Conservation (phyloP, 2,329 filamentous ascomycete genomes). For the Neonectria neomacrospora region DNA sequence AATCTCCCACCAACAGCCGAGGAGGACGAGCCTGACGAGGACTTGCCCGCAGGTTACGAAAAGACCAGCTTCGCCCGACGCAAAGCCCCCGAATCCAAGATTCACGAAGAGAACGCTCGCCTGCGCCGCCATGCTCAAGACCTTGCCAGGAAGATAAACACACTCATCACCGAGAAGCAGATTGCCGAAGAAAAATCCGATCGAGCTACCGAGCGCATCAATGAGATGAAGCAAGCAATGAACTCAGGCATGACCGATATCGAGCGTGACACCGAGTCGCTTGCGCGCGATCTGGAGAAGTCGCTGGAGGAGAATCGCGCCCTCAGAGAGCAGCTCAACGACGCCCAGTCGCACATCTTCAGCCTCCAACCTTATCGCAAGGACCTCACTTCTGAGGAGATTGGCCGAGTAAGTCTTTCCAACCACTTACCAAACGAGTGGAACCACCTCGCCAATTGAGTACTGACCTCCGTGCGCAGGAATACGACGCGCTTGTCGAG, state of each 20-base stretch:
- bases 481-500: slow-evolving; percentile 51
- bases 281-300: slow-evolving; percentile 35
- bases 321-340: slow-evolving; percentile 47
- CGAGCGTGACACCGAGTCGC: slow-evolving; percentile 38
- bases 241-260: slow-evolving; percentile 38
- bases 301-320: slow-evolving; percentile 44
- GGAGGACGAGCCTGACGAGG: slow-evolving; percentile 36
- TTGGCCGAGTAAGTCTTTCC: slow-evolving; percentile 47
- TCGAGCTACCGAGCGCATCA: slow-evolving; percentile 39
- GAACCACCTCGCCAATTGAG: background rate
- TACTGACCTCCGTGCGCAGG: slow-evolving; percentile 41
- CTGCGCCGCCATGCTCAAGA: slow-evolving; percentile 38
- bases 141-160: slow-evolving; percentile 32
- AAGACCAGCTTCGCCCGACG: slow-evolving; percentile 23
- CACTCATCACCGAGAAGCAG: slow-evolving; percentile 42
- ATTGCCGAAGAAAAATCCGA: slow-evolving; percentile 47
- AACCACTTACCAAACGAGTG: background rate
- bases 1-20: slow-evolving; percentile 26
- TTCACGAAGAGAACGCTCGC: slow-evolving; percentile 29
- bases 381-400: slow-evolving; percentile 51
- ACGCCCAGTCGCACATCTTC: slow-evolving; percentile 54
- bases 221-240: slow-evolving; percentile 41
- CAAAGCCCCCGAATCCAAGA: slow-evolving; percentile 19
- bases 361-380: slow-evolving; percentile 54
- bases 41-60: slow-evolving; percentile 30